Base-by-base conservation (phyloP, 306 rosid genomes). In the Quercus wislizeni region DNA sequence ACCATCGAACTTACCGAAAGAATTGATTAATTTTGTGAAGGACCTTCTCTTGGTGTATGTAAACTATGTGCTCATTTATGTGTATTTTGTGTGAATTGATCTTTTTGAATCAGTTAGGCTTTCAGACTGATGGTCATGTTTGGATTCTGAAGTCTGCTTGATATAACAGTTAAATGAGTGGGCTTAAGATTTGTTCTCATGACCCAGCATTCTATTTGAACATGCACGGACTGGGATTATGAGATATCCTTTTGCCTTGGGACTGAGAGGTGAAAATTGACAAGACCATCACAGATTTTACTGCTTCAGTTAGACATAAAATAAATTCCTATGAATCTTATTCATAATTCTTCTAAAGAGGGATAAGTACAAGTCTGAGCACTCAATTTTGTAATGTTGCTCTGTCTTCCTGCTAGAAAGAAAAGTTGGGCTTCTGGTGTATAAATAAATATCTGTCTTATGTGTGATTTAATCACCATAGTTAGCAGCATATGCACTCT, bases 1-100 rank as follows among this genome's bases (percentile, higher is more conserved):
- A 91, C 81, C 84, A 79, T 73, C 88, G 64, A 54, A 80, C 87
- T 33, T 88, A 87, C 76, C 33, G 83, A 0, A 89, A 93, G 92
- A 96, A 96, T 79, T 93, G 85, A 93, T 20, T 43, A n/a, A 33
- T 7, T 3, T 1, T 41, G 8, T 59, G 12, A 13, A 69, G 35
- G 35, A 72, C 68, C 43, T 43, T 31, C 59, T 71, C 43, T 5
- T 17, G 27, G 74, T 12, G 43, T 38, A 64, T 25, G 71, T 21
- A 30, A 56, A 56, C 6, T 5, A 25, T 49, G 46, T 46, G 12
- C 75, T 59, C 56, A 7, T 80, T 64, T 31, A 52, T 52, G 14
- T 71, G 59, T 28, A 38, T 30, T 17, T 54, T 54, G 56, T 20
- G 31, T 3, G 54, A 49, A 3, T 49, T 13, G 54, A 49, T 49